Percentiles rank a stretch among this genome's conserved stretches.
Evolutionary conservation across 495 filamentous ascomycete species (phyloP).

Genomic region (Hypoxylon perforatum): DNA sequence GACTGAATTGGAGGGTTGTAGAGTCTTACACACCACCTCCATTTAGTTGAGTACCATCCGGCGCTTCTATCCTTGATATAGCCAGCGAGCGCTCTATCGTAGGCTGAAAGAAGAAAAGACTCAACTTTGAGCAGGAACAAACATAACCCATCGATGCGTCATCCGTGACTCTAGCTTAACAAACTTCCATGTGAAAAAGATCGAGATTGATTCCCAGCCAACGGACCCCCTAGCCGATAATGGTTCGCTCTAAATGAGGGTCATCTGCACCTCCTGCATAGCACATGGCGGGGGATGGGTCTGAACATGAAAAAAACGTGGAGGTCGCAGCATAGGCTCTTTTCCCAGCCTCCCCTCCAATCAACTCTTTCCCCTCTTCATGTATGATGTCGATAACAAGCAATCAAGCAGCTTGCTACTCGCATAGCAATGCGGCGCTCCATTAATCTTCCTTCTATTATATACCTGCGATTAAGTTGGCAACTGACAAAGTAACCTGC

Average conservation of each 20-base stretch:
- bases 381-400: slow-evolving; percentile 36
- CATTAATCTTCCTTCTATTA: slow-evolving; percentile 15
- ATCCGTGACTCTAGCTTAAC: slow-evolving; percentile 15
- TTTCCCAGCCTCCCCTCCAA: slow-evolving; percentile 27
- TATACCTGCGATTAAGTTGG: no score
- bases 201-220: slow-evolving; percentile 22
- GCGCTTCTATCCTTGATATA: slow-evolving; percentile 41
- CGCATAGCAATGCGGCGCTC: slow-evolving; percentile 6
- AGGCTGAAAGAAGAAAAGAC: slow-evolving; percentile 21
- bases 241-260: slow-evolving; percentile 44
- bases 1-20: slow-evolving; percentile 31
- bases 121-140: slow-evolving; percentile 11
- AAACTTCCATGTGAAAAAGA: slow-evolving; percentile 10
- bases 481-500: no score
- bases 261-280: slow-evolving; percentile 48
- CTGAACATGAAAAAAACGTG: slow-evolving; percentile 47
- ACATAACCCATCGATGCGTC: slow-evolving; percentile 21
- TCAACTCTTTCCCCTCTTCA: slow-evolving; percentile 19
- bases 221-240: slow-evolving; percentile 34
- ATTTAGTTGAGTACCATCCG: slow-evolving; percentile 36
- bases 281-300: slow-evolving; percentile 45
- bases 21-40: slow-evolving; percentile 37
- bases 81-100: slow-evolving; percentile 10
- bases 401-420: slow-evolving; percentile 14
- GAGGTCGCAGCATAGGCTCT: slow-evolving; percentile 43